phyloP scores from a whole-genome alignment of 1,139 yeast genomes.

The Saccharomyces hybrid region DNA sequence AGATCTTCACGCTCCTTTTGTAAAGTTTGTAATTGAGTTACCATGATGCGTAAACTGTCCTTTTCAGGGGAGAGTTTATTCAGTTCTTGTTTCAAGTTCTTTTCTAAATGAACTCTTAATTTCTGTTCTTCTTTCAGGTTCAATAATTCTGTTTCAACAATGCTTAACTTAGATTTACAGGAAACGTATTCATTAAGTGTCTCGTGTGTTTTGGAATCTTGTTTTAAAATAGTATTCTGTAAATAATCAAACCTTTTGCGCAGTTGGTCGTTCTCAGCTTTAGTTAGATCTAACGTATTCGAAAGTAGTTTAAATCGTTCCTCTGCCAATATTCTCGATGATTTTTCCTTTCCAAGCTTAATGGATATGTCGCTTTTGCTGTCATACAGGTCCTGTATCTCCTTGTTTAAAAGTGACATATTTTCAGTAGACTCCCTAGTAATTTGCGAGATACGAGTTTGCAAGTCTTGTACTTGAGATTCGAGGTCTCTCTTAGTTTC shows the following conservation, averaged over 20 bases:
- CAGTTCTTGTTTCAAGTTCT: conserved; percentile 49
- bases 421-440: conserved; percentile 40
- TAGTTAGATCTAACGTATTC: conserved; percentile 35
- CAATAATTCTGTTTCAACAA: conserved; percentile 39
- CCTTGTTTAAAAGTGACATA: conserved; percentile 36
- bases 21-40: conserved; percentile 54
- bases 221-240: conserved; percentile 48
- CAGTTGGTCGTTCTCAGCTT: conserved; percentile 42
- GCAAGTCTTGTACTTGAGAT: conserved; percentile 28
- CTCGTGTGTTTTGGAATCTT: conserved; percentile 50
- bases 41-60: conserved; percentile 49
- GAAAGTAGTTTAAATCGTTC: conserved; percentile 39
- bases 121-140: conserved; percentile 51
- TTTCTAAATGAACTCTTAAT: conserved; percentile 44
- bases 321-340: conserved; percentile 39
- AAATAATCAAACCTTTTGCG: conserved; percentile 40
- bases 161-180: conserved; percentile 36
- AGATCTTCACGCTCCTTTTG: conserved; percentile 57
- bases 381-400: conserved; percentile 35
- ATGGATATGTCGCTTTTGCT: conserved; percentile 47
- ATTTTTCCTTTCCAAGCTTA: conserved; percentile 40
- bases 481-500: neutral
- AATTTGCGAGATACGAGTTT: conserved; percentile 33
- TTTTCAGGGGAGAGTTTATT: conserved; percentile 52
- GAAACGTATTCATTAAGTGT: conserved; percentile 48